These are phyloP conservation scores for Xylaria sp. DNA, from an alignment of 2,329 filamentous ascomycete genomes.

Conservation along the genomic window DNA sequence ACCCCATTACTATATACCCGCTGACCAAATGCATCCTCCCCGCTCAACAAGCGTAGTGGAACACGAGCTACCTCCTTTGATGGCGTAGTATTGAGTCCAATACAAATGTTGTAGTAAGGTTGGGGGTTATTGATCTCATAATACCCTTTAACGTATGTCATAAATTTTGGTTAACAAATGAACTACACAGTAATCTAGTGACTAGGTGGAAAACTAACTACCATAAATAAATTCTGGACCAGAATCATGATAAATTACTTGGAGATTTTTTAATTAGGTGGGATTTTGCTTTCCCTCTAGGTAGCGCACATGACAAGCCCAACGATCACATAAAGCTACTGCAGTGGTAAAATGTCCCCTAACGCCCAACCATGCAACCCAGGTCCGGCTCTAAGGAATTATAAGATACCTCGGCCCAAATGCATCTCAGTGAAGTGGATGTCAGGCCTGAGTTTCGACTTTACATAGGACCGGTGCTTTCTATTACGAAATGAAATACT, in stretches of 20 bases:
- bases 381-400: constrained; percentile 35
- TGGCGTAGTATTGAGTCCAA: background rate
- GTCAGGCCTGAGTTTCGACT: constrained; percentile 25
- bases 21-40: background rate
- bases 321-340: constrained; percentile 28
- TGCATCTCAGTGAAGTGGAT: constrained; percentile 28
- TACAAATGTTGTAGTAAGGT: background rate
- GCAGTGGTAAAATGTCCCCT: constrained; percentile 25
- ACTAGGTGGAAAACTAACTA: background rate
- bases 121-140: background rate
- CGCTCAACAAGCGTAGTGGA: no score
- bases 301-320: constrained; percentile 32
- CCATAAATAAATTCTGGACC: background rate
- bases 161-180: background rate
- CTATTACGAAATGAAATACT: constrained; percentile 35
- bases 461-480: constrained; percentile 32
- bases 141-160: background rate
- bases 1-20: background rate
- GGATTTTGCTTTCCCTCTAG: constrained; percentile 33
- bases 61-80: background rate
- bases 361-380: constrained; percentile 40
- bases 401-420: constrained; percentile 26
- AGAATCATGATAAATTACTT: constrained; percentile 22
- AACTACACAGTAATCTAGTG: background rate
- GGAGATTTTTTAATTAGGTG: constrained; percentile 31